These are phyloP conservation scores for Phialocephala sp. DNA, from an alignment of 2,329 filamentous ascomycete species.

Conservation along the genomic window DNA sequence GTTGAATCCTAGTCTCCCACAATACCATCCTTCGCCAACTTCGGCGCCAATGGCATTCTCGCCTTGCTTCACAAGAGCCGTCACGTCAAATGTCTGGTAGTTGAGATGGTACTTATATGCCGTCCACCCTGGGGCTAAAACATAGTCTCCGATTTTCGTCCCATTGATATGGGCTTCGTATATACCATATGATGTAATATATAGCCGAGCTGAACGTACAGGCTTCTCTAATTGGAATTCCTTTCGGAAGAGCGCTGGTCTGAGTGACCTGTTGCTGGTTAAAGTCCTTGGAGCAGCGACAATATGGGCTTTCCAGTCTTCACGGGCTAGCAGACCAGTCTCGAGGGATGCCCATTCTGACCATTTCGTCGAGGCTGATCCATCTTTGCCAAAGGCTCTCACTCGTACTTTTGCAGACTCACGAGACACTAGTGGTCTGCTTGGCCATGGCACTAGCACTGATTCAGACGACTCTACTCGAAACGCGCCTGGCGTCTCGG, in stretches of 20 bases:
- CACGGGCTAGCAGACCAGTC: slow-evolving; percentile 41
- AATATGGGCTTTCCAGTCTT: slow-evolving; percentile 25
- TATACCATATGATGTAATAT: slow-evolving; percentile 44
- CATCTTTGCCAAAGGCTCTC: slow-evolving; percentile 35
- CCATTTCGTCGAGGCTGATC: slow-evolving; percentile 38
- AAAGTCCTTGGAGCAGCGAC: slow-evolving; percentile 35
- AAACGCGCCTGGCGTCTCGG: slow-evolving; percentile 14
- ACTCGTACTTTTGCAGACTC: slow-evolving; percentile 42
- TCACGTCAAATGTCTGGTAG: slow-evolving; percentile 60
- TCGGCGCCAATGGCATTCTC: slow-evolving; percentile 50
- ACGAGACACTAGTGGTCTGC: slow-evolving; percentile 38
- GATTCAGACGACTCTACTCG: slow-evolving; percentile 40
- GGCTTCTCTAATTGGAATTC: slow-evolving; percentile 35
- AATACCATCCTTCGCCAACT: slow-evolving; percentile 58
- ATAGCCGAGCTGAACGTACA: slow-evolving; percentile 39
- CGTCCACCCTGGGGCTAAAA: slow-evolving; percentile 49
- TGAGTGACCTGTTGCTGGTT: slow-evolving; percentile 34
- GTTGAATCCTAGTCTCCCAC: slow-evolving; percentile 46
- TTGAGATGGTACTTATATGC: slow-evolving; percentile 53
- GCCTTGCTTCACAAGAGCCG: slow-evolving; percentile 44
- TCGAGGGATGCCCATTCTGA: slow-evolving; percentile 42
- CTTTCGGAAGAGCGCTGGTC: slow-evolving; percentile 43
- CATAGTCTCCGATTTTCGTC: slow-evolving; percentile 38
- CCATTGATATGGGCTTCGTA: slow-evolving; percentile 46
- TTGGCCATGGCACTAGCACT: slow-evolving; percentile 53